A percentile compares a stretch with the other conserved stretches of the same genome.
phyloP scores from a whole-genome alignment of 192 early-diverging fungal genomes.

The Umbelopsis ramanniana region DNA sequence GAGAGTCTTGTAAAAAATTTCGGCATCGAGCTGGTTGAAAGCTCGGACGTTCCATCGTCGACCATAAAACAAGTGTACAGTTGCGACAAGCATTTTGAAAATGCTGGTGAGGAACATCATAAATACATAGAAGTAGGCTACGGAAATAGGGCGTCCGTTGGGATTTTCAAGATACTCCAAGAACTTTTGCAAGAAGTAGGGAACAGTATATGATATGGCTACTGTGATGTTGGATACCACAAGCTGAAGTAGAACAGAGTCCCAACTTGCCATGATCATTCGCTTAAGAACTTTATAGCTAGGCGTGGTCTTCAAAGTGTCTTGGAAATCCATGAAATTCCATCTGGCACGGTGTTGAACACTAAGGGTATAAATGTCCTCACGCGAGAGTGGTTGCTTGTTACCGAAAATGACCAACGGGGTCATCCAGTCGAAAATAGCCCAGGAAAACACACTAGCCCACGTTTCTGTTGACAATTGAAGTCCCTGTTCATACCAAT shows the following conservation, averaged over 20 bases:
- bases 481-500: slow-evolving; percentile 2
- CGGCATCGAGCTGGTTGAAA: slow-evolving; percentile 59
- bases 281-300: slow-evolving; percentile 18
- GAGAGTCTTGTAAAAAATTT: slow-evolving; percentile 65
- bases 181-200: slow-evolving; percentile 49
- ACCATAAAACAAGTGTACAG: slow-evolving; percentile 47
- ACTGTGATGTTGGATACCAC: slow-evolving; percentile 15
- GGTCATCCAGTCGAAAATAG: slow-evolving; percentile 30
- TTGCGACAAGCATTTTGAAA: slow-evolving; percentile 22
- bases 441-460: slow-evolving; percentile 30
- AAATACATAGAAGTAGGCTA: slow-evolving; percentile 61
- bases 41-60: slow-evolving; percentile 50
- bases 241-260: slow-evolving; percentile 22
- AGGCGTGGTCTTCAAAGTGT: slow-evolving; percentile 1
- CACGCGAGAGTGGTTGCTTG: background rate
- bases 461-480: slow-evolving; percentile 25
- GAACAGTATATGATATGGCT: slow-evolving; percentile 43
- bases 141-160: slow-evolving; percentile 31
- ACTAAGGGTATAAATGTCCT: slow-evolving; percentile 27
- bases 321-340: slow-evolving; percentile 22
- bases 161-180: slow-evolving; percentile 46
- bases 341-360: slow-evolving; percentile 23
- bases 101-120: slow-evolving; percentile 48
- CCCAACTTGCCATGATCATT: slow-evolving; percentile 18
- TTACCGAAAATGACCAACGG: slow-evolving; percentile 23